Conservation (phyloP, 805 yeast species). For the Metschnikowia gelsemii region DNA sequence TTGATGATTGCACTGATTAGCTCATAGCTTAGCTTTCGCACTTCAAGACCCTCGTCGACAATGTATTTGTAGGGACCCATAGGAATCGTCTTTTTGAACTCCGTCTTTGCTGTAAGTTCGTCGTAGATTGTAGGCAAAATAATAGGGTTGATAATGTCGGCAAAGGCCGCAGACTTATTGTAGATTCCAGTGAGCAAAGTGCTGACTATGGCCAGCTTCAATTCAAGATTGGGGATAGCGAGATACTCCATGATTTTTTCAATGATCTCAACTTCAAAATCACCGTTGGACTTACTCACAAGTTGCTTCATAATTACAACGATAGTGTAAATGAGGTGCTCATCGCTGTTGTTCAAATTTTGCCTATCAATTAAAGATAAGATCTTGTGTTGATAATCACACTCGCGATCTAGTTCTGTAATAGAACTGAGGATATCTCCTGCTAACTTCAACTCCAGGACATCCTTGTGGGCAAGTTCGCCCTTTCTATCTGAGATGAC, state of each 20-base stretch:
- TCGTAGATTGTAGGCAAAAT: conserved; percentile 52
- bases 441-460: conserved; percentile 31
- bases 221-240: conserved; percentile 41
- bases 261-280: conserved; percentile 13
- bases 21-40: conserved; percentile 71
- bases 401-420: conserved; percentile 16
- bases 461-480: conserved; percentile 12
- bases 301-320: conserved; percentile 37
- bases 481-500: conserved; percentile 11
- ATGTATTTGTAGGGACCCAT: conserved; percentile 89
- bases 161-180: conserved; percentile 49
- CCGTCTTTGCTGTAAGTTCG: conserved; percentile 55
- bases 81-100: conserved; percentile 62
- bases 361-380: conserved; percentile 15
- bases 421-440: conserved; percentile 39
- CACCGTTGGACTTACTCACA: conserved; percentile 15
- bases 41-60: conserved; percentile 73
- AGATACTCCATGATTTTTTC: conserved; percentile 23
- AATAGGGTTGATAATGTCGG: conserved; percentile 41
- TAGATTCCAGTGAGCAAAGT: conserved; percentile 60
- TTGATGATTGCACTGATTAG: conserved; percentile 54
- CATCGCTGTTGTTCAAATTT: conserved; percentile 6
- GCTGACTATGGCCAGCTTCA: conserved; percentile 59
- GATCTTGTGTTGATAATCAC: conserved; percentile 20
- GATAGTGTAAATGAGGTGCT: conserved; percentile 27